phyloP scores from a whole-genome alignment of 139 green algal genomes.

The Eudorina sp. region DNA sequence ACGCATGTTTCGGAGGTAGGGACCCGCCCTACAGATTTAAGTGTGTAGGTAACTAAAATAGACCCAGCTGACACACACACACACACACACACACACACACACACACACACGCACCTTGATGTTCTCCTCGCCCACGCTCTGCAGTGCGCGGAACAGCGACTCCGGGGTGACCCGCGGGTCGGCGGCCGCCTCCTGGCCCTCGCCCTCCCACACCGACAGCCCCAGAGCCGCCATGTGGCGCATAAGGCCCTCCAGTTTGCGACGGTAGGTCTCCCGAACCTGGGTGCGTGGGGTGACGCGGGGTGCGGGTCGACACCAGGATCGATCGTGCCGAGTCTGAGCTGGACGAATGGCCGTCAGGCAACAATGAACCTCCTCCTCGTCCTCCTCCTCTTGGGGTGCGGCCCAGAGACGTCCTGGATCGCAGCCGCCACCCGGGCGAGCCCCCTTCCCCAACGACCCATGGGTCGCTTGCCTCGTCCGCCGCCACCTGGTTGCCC shows the following conservation, averaged over 20 bases:
- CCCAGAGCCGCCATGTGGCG: constrained; percentile 51
- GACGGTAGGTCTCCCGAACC: constrained; percentile 58
- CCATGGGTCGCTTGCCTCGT: constrained; percentile 21
- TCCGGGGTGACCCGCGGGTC: constrained; percentile 46
- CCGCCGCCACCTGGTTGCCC: constrained; percentile 42
- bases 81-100: background rate
- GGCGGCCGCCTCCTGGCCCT: background rate
- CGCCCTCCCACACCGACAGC: constrained; percentile 55
- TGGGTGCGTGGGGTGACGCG: too few relatives aligned
- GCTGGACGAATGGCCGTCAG: too few relatives aligned
- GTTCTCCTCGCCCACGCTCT: constrained; percentile 56
- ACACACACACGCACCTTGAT: constrained; percentile 23
- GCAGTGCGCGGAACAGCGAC: constrained; percentile 51
- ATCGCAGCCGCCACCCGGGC: too few relatives aligned
- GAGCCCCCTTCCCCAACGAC: background rate
- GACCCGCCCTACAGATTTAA: too few relatives aligned
- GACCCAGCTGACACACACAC: background rate
- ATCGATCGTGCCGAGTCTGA: too few relatives aligned
- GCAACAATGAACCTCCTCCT: too few relatives aligned
- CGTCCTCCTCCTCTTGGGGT: background rate
- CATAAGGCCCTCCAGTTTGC: constrained; percentile 52
- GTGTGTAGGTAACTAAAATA: too few relatives aligned
- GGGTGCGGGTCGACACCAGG: too few relatives aligned
- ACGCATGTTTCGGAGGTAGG: too few relatives aligned
- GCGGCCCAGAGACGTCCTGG: too few relatives aligned